These are phyloP conservation scores for Scleromitrula shiraiana DNA, from an alignment of 2,329 filamentous ascomycete genomes.

Conservation along the genomic window DNA sequence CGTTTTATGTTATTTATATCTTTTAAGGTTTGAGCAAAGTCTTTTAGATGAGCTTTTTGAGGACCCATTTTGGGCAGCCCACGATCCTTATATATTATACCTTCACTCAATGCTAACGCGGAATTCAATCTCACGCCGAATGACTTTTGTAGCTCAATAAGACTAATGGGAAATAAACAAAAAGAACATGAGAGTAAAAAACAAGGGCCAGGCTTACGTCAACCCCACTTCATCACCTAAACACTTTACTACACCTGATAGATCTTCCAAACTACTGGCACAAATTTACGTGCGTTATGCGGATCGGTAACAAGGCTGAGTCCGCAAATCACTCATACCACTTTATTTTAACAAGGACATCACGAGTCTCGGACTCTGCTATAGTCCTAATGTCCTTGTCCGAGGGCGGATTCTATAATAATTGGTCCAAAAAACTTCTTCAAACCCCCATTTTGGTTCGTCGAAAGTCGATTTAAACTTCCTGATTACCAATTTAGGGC, in stretches of 20 bases:
- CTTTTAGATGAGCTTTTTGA: not conserved
- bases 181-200: not conserved
- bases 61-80: not conserved
- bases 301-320: constrained; percentile 5
- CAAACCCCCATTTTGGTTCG: no score
- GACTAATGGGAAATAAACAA: not conserved
- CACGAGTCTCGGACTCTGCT: no score
- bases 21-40: no score
- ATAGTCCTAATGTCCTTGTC: no score
- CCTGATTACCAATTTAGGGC: no score
- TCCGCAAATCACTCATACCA: not conserved
- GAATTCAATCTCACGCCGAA: not conserved
- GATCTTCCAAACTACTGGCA: not conserved
- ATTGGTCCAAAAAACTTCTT: no score
- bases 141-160: not conserved
- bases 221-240: not conserved
- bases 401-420: no score
- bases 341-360: not conserved
- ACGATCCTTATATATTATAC: not conserved
- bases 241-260: no score
- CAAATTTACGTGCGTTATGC: not conserved
- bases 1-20: not conserved
- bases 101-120: not conserved
- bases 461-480: no score
- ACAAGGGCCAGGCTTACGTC: not conserved